Percentiles rank a stretch among this genome's conserved stretches.
Evolutionary conservation across 169 alveolate species (phyloP).

Genomic region (Cryptosporidium parvum): DNA sequence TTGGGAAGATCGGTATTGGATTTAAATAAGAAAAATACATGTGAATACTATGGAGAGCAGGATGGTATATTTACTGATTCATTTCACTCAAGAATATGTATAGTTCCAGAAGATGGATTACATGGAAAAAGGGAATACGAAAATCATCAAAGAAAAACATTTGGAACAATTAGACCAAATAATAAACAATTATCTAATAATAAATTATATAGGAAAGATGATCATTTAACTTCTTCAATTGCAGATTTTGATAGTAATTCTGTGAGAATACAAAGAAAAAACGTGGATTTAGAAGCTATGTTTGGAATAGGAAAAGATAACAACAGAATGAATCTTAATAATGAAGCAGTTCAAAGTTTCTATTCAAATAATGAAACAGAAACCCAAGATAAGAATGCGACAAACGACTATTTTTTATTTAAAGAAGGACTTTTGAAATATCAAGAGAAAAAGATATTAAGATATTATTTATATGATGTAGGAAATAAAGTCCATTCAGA

Average conservation of each 20-base stretch:
- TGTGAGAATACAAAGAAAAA: neutral
- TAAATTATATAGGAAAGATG: conserved; percentile 6
- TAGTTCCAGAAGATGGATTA: conserved; percentile 60
- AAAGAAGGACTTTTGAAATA: conserved; percentile 14
- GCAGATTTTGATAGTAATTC: neutral
- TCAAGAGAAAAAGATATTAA: conserved; percentile 12
- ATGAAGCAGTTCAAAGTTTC: neutral
- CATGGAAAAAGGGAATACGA: conserved; percentile 30
- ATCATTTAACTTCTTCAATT: neutral
- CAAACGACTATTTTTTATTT: conserved; percentile 19
- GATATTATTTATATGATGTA: conserved; percentile 29
- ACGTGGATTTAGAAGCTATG: conserved; percentile 17
- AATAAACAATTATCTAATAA: neutral
- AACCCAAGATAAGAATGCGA: neutral
- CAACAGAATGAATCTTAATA: neutral
- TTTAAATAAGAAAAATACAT: conserved; percentile 16
- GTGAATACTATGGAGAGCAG: conserved; percentile 8
- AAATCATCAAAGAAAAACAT: neutral
- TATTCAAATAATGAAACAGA: too few relatives aligned
- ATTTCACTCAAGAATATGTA: conserved; percentile 17
- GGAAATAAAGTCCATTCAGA: neutral
- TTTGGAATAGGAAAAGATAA: conserved; percentile 13
- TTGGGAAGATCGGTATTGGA: conserved; percentile 41
- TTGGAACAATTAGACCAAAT: neutral
- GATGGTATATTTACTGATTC: conserved; percentile 6